Base-by-base conservation (phyloP, 805 yeast genomes). In the Starmerella lactis-condensi region DNA sequence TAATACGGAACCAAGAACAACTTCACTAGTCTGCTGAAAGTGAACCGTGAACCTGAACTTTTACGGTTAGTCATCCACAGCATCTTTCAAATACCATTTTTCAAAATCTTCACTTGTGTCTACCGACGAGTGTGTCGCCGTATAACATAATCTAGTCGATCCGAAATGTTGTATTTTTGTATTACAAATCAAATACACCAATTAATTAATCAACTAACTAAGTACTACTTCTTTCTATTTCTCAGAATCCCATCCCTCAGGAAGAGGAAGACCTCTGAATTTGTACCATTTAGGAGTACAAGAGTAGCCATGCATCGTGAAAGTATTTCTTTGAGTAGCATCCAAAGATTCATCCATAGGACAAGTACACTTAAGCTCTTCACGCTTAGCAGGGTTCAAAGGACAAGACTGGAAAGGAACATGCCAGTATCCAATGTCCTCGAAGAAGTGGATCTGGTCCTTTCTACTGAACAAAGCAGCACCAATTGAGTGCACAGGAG, bases 401-500 rank as follows among this genome's bases (percentile, higher is more conserved):
- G 94, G 93, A 53, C 77, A 70, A 54, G 63, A 67, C 44, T 56
- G 56, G 62, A 67, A 71, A 50, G 64, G 65, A 10, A 50, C 60
- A 52, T 77, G 89, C 42, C 62, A 63, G 51, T 77, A 78, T 7
- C 89, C 92, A 24, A 77, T 61, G 39, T 77, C 73, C 34, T 69
- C 73, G 45, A 78, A 75, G 56, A 66, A 75, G 51, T 74, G 78
- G 12, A 78, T 49, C 44, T 75, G 65, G 19, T 58, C 54, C 43
- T 61, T 60, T 38, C 68, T 62, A 30, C 72, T 51, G 45, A 75
- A 61, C 28, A 73, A 54, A 2, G 81, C 55, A 2, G 69, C 76
- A 4, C 77, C 91, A 30, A 78, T 62, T 1, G 91, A 67, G 54
- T 78, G 92, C n/a, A 78, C 67, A 3, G 92, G 92, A 0, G 92